Conservation (phyloP, 2,329 filamentous ascomycete species). For the Diaporthe helianthi region DNA sequence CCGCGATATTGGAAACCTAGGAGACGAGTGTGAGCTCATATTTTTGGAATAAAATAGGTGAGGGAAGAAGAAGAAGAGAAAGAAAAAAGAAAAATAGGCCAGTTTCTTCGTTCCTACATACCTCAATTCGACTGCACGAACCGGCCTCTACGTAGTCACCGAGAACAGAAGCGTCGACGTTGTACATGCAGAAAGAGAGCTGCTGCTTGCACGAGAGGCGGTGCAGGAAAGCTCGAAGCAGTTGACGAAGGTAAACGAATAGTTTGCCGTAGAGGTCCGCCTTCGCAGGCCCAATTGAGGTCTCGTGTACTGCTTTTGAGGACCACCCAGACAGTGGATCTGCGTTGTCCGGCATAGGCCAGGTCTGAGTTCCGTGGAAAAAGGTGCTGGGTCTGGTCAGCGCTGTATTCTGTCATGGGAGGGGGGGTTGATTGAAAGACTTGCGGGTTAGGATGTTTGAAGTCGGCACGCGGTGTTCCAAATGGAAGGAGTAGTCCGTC, state of each 20-base stretch:
- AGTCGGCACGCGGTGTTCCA: neutral
- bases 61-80: too few species aligned
- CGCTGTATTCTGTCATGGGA: too few species aligned
- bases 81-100: too few species aligned
- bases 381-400: neutral
- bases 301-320: neutral
- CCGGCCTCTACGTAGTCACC: neutral
- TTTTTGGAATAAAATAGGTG: too few species aligned
- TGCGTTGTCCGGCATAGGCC: neutral
- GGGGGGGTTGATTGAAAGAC: neutral
- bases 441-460: slow-evolving; percentile 6
- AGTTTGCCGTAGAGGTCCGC: slow-evolving; percentile 16
- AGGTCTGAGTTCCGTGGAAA: neutral
- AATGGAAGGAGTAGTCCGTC: slow-evolving; percentile 10
- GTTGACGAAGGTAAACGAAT: neutral
- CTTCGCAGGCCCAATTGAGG: neutral
- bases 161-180: neutral
- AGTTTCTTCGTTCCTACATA: too few species aligned
- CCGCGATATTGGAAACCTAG: slow-evolving; percentile 15
- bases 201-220: neutral
- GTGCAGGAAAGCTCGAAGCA: neutral
- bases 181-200: neutral
- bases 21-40: neutral
- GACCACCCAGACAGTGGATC: slow-evolving; percentile 9
- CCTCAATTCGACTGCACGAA: slow-evolving; percentile 5